Conservation (phyloP, 139 green algal species). For the Haematococcus lacustris region DNA sequence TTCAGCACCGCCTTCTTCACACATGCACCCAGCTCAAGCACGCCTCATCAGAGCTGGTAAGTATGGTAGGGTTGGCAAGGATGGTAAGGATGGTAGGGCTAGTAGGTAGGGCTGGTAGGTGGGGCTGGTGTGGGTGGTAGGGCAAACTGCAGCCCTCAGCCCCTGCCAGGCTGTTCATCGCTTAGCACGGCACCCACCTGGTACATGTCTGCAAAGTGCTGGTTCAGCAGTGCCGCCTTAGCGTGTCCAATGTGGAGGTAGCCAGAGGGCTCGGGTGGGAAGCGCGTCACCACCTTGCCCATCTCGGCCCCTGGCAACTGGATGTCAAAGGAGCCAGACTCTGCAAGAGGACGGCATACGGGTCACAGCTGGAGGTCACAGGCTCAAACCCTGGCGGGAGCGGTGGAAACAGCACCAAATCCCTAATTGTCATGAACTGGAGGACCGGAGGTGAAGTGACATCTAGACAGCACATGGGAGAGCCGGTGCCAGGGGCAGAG, state of each 20-base stretch:
- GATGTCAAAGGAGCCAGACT: constrained; percentile 76
- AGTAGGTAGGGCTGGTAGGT: too few species aligned
- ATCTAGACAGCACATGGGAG: background rate
- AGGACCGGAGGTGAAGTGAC: background rate
- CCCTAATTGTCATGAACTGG: background rate
- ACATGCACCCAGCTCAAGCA: too few species aligned
- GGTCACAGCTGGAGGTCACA: background rate
- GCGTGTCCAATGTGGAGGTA: constrained; percentile 94
- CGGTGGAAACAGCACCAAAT: background rate
- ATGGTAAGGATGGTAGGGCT: too few species aligned
- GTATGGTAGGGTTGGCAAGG: too few species aligned
- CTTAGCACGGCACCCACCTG: constrained; percentile 21
- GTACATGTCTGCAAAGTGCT: constrained; percentile 90
- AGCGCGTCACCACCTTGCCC: constrained; percentile 93
- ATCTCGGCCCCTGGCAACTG: constrained; percentile 62
- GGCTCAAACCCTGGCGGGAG: background rate
- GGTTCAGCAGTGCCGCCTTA: constrained; percentile 89
- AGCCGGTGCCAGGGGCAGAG: background rate
- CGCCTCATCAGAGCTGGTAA: too few species aligned
- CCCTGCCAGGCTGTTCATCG: too few species aligned
- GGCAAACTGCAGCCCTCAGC: too few species aligned
- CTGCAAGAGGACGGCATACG: too few species aligned
- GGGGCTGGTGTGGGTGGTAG: too few species aligned
- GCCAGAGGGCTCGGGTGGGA: constrained; percentile 92
- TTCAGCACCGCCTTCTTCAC: too few species aligned